A percentile compares a stretch with the other conserved stretches of the same genome.
Conservation (phyloP, 441 rosid species). For the Euphorbia corollata region DNA sequence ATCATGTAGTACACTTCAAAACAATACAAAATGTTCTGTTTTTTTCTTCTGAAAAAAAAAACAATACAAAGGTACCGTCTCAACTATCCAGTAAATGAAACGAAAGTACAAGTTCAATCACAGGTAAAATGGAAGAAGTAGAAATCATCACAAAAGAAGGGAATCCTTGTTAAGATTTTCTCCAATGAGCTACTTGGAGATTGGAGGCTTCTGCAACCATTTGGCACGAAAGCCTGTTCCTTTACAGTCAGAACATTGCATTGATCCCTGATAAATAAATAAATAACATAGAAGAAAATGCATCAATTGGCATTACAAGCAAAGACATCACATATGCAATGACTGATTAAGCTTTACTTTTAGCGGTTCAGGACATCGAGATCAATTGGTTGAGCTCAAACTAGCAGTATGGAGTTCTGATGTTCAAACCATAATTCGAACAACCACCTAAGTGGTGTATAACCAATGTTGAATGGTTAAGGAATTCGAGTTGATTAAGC, state of each 20-base stretch:
- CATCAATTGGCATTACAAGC: neutral
- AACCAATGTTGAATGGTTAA: no score
- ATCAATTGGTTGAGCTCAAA: no score
- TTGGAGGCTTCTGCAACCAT: conserved; percentile 61
- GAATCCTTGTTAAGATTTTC: no score
- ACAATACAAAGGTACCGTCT: neutral
- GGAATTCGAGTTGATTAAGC: no score
- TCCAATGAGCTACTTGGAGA: no score
- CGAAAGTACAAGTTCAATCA: neutral
- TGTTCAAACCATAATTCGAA: no score
- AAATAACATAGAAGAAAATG: neutral
- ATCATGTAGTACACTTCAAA: conserved; percentile 1
- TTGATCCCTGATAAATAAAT: conserved; percentile 57
- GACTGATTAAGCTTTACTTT: no score
- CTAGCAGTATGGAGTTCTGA: no score
- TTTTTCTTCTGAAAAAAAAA: neutral
- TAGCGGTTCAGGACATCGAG: no score
- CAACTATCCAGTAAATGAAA: neutral
- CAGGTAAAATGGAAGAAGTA: neutral
- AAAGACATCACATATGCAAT: neutral
- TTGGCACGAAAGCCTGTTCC: conserved; percentile 84
- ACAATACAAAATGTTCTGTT: neutral
- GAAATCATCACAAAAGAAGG: conserved; percentile 15
- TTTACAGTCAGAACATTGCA: conserved; percentile 52
- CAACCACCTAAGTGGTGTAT: no score